A percentile compares a stretch with the other conserved stretches of the same genome.
Evolutionary conservation across 305 asterid species (phyloP).

Genomic region (Plantago coronopus): DNA sequence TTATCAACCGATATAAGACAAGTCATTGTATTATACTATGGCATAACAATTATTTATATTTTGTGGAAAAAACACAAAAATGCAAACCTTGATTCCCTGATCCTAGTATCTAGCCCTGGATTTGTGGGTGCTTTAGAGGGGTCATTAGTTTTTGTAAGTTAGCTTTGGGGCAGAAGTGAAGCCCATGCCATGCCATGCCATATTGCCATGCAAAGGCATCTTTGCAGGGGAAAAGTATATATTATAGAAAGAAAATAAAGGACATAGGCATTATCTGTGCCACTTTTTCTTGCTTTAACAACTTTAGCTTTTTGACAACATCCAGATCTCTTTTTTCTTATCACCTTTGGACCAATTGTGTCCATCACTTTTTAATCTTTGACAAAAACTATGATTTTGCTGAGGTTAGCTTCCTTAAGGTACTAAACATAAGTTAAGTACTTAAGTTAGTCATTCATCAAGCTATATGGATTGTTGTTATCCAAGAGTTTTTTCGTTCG

Average conservation of each 20-base stretch:
- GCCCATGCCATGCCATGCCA: conserved; percentile 11
- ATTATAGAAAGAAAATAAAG: conserved; percentile 1
- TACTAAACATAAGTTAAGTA: conserved; percentile 1
- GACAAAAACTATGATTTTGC: conserved; percentile 10
- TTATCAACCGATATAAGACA: too few relatives aligned
- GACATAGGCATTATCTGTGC: conserved; percentile 18
- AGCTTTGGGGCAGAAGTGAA: conserved; percentile 16
- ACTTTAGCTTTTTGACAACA: conserved; percentile 48
- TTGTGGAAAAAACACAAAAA: background rate
- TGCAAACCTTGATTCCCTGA: background rate
- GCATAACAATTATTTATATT: background rate
- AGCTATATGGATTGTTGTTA: too few relatives aligned
- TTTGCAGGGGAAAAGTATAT: conserved; percentile 14
- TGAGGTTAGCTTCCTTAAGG: conserved; percentile 15
- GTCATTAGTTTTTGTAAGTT: background rate
- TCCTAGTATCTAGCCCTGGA: background rate
- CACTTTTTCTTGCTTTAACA: conserved; percentile 33
- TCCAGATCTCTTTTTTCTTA: conserved; percentile 30
- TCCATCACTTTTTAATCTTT: conserved; percentile 33
- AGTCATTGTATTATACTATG: too few relatives aligned
- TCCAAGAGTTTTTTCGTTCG: too few relatives aligned
- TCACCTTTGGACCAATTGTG: conserved; percentile 38
- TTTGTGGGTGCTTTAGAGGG: background rate
- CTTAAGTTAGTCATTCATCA: too few relatives aligned
- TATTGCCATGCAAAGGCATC: conserved; percentile 44